phyloP scores from a whole-genome alignment of 192 early-diverging fungal genomes.

The Entomortierella lignicola region DNA sequence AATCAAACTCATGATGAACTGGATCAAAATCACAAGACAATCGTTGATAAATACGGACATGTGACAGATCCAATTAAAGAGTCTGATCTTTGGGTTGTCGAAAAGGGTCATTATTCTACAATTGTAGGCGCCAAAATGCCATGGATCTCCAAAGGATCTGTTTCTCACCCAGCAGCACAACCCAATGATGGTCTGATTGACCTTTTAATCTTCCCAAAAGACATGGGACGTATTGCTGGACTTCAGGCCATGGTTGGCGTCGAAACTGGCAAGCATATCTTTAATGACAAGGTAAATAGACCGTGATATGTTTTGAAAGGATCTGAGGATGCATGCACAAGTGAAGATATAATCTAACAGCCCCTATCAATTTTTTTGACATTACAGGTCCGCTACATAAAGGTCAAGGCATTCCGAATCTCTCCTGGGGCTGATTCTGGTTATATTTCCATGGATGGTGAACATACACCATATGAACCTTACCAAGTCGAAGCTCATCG shows the following conservation, averaged over 20 bases:
- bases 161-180: constrained; percentile 61
- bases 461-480: constrained; percentile 61
- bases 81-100: constrained; percentile 57
- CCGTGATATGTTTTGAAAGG: too few species aligned
- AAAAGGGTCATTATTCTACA: constrained; percentile 55
- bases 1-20: constrained; percentile 36
- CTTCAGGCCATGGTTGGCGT: constrained; percentile 55
- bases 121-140: constrained; percentile 64
- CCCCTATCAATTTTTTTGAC: not conserved
- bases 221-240: constrained; percentile 35
- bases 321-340: too few species aligned
- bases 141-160: constrained; percentile 56
- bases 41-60: constrained; percentile 46
- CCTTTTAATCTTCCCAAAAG: constrained; percentile 52
- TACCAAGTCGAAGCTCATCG: constrained; percentile 70
- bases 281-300: constrained; percentile 58
- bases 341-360: not conserved
- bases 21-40: constrained; percentile 21
- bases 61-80: constrained; percentile 35
- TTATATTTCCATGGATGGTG: constrained; percentile 68
- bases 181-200: constrained; percentile 67
- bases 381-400: constrained; percentile 65
- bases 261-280: constrained; percentile 61
- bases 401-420: constrained; percentile 67
- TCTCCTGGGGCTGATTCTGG: constrained; percentile 50